These are phyloP conservation scores for Geotrichum histeridarum DNA, from an alignment of 1,139 yeast genomes.

Conservation along the genomic window DNA sequence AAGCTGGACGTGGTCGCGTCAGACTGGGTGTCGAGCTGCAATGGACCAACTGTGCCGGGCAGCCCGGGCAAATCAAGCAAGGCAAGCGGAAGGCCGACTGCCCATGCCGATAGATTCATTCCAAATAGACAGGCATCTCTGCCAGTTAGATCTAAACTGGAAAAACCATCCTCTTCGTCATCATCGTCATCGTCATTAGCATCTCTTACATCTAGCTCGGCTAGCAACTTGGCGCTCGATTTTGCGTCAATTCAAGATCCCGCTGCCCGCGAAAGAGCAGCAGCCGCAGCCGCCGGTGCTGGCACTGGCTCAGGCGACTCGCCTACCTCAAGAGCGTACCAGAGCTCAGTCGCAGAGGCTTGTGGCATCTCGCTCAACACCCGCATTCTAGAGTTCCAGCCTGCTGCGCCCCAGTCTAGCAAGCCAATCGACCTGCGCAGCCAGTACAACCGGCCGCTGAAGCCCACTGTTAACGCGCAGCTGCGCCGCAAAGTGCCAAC, in stretches of 20 bases:
- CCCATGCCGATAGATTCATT: slow-evolving; percentile 44
- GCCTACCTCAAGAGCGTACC: slow-evolving; percentile 41
- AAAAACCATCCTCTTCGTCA: slow-evolving; percentile 18
- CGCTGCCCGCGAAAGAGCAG: neutral
- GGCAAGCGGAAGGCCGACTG: slow-evolving; percentile 28
- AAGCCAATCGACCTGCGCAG: slow-evolving; percentile 50
- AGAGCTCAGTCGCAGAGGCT: slow-evolving; percentile 86
- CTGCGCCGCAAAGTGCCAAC: slow-evolving; percentile 68
- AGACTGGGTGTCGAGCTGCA: slow-evolving; percentile 31
- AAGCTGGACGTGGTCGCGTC: slow-evolving; percentile 42
- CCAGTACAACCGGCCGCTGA: slow-evolving; percentile 40
- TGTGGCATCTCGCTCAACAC: slow-evolving; percentile 85
- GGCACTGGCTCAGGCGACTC: slow-evolving; percentile 18
- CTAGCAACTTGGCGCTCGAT: slow-evolving; percentile 2
- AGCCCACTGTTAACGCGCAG: slow-evolving; percentile 53
- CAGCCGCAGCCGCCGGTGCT: slow-evolving; percentile 4
- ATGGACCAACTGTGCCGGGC: slow-evolving; percentile 4
- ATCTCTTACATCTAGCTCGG: neutral
- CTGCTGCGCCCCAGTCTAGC: slow-evolving; percentile 72
- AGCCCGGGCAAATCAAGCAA: slow-evolving; percentile 25
- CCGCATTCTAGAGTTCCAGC: slow-evolving; percentile 81
- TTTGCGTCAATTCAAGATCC: slow-evolving; percentile 5
- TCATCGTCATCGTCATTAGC: slow-evolving; percentile 10
- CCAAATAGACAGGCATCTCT: slow-evolving; percentile 48
- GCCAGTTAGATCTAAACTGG: slow-evolving; percentile 41